Evolutionary conservation across 2,329 filamentous ascomycete species (phyloP).

Genomic region (Scedosporium aurantiacum): DNA sequence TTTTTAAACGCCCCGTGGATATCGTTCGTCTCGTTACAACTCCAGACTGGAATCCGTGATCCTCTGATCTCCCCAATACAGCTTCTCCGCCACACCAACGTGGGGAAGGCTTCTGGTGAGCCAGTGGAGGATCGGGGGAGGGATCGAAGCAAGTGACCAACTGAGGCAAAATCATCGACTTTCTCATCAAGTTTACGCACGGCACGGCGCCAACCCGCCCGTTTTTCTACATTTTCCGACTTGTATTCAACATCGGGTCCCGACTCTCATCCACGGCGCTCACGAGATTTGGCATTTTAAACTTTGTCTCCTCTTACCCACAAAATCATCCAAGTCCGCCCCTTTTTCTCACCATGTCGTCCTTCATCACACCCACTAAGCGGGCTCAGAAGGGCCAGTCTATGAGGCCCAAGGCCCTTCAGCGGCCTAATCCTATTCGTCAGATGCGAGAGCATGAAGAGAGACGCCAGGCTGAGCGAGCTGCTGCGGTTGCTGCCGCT

Average conservation of each 20-base stretch:
- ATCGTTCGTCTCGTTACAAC: not conserved
- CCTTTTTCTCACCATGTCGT: conserved; percentile 28
- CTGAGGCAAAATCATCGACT: no score
- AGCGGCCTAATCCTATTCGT: conserved; percentile 35
- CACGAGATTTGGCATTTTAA: no score
- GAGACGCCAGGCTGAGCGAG: conserved; percentile 26
- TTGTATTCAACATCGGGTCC: not conserved
- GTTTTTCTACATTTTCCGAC: not conserved
- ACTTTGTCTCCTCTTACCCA: not conserved
- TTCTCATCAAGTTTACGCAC: not conserved
- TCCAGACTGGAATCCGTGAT: not conserved
- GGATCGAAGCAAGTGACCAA: not conserved
- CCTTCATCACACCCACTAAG: conserved; percentile 31
- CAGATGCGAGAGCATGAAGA: conserved; percentile 42
- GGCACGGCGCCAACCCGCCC: not conserved
- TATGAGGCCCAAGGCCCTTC: conserved; percentile 25
- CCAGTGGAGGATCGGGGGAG: not conserved
- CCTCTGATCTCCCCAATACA: not conserved
- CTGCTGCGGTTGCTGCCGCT: conserved; percentile 17
- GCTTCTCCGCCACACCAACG: not conserved
- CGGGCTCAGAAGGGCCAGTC: conserved; percentile 18
- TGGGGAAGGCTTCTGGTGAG: not conserved
- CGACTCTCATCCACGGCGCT: not conserved
- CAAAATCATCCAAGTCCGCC: not conserved
- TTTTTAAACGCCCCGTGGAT: not conserved